Percentiles rank a stretch among this genome's conserved stretches.
phyloP scores from a whole-genome alignment of 345 rosid species.

The Dipteronia sinensis region DNA sequence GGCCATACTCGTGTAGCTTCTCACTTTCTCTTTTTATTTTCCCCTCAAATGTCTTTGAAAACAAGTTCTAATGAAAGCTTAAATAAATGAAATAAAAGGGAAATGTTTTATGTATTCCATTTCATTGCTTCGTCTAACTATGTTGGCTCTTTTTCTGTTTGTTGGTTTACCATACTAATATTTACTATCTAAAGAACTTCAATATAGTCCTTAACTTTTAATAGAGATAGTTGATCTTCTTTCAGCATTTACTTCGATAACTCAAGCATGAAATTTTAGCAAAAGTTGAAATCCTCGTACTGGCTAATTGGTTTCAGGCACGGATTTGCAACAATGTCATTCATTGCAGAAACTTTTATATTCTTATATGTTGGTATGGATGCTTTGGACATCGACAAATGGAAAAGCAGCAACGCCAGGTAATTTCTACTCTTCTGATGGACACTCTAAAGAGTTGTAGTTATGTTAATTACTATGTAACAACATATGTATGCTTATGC shows the following conservation, averaged over 20 bases:
- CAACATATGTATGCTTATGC: neutral
- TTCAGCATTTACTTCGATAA: neutral
- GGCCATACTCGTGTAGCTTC: slow-evolving; percentile 16
- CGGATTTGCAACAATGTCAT: slow-evolving; percentile 69
- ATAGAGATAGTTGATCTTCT: neutral
- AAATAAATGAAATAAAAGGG: neutral
- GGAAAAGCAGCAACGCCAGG: slow-evolving; percentile 61
- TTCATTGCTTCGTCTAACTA: neutral
- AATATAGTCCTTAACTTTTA: neutral
- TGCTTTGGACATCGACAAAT: slow-evolving; percentile 59
- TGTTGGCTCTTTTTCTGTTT: neutral
- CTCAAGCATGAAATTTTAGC: neutral
- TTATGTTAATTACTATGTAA: neutral
- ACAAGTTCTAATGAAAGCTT: neutral
- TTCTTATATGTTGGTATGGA: slow-evolving; percentile 75
- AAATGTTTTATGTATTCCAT: neutral
- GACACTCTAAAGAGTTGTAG: neutral
- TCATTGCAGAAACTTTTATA: slow-evolving; percentile 71
- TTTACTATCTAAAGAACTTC: neutral
- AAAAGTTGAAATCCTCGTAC: slow-evolving; percentile 4
- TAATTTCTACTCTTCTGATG: slow-evolving; percentile 17
- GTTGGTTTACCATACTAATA: neutral
- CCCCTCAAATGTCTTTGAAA: neutral
- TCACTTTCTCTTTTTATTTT: neutral
- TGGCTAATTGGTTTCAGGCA: slow-evolving; percentile 55